Evolutionary conservation across 805 yeast genomes (phyloP), one percentile per base, ranked within the genome.

Genomic region (Komagataella kurtzmanii): DNA sequence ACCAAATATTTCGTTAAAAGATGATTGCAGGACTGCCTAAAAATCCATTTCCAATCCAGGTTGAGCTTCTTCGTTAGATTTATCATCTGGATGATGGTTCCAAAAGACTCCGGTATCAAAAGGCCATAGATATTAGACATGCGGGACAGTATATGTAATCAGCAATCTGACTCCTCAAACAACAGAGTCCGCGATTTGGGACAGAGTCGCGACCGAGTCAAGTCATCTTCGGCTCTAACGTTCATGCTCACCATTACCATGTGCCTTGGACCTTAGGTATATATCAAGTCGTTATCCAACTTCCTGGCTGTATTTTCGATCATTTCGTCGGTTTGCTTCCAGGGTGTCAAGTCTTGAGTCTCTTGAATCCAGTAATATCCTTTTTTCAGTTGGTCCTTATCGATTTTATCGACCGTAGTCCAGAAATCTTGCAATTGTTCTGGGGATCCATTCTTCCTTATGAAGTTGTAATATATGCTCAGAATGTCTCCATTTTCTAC

Each of bases 401-500:
- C n/a, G 12, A 30, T 30, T 8, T 8, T 30, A 30, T 30, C 4
- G 40, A 30, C 14, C 40, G 3, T 30, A 3, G 40, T 8, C 40
- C 40, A 30, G 40, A 30, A 30, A 30, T 57, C 54, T 3, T 61
- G 58, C n/a, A 65, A 47, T 12, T 75, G 80, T 2, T 62, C 66
- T 4, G 58, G 61, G 3, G 63, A 57, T 2, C 74, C 76, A 49
- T 66, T 67, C 54, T 71, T 74, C 18, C 56, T 50, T 47, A 70
- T 52, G 55, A 75, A 78, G 24, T 72, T 69, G 57, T 76, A 78
- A 49, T 72, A 59, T 83, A 88, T 83, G 0, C 80, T 76, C 85
- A 95, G 88, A 2, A 74, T 65, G 64, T 90, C 97, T 3, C 96
- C 97, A 60, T 71, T 76, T n/a, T 65, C 69, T 1, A 69, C 63